Percentiles rank a stretch among this genome's conserved stretches.
Conservation (phyloP, 2,329 filamentous ascomycete genomes). For the Celoporthe dispersa region DNA sequence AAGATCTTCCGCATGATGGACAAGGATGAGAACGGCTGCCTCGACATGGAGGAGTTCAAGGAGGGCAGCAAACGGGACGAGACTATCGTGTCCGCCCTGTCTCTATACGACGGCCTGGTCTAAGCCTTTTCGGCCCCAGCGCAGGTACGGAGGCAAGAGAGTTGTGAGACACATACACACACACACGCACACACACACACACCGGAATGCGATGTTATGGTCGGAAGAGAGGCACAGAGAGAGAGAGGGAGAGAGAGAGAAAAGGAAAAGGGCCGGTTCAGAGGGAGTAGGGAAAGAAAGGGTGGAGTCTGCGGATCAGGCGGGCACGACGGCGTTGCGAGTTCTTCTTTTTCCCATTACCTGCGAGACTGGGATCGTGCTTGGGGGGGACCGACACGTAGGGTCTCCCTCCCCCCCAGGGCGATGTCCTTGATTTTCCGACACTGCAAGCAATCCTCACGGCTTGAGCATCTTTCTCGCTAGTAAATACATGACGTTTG, state of each 20-base stretch:
- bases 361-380: not conserved
- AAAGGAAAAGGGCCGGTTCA: not conserved
- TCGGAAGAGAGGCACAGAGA: too few relatives aligned
- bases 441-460: not conserved
- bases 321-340: constrained; percentile 11
- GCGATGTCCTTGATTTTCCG: not conserved
- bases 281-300: not conserved
- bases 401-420: not conserved
- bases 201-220: not conserved
- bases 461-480: not conserved
- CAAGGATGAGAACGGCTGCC: constrained; percentile 97
- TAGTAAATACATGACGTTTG: constrained; percentile 14
- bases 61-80: constrained; percentile 98
- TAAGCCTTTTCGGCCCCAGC: constrained; percentile 44
- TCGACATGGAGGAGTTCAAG: constrained; percentile 98
- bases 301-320: not conserved
- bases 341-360: constrained; percentile 12
- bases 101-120: constrained; percentile 93
- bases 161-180: not conserved
- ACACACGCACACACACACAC: not conserved
- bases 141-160: not conserved
- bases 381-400: not conserved
- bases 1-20: constrained; percentile 99
- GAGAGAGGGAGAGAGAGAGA: not conserved
- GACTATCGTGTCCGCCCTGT: constrained; percentile 96